Percentiles rank a stretch among this genome's conserved stretches.
phyloP scores from a whole-genome alignment of 352 stramenopile species.

The Pythium diclinum region DNA sequence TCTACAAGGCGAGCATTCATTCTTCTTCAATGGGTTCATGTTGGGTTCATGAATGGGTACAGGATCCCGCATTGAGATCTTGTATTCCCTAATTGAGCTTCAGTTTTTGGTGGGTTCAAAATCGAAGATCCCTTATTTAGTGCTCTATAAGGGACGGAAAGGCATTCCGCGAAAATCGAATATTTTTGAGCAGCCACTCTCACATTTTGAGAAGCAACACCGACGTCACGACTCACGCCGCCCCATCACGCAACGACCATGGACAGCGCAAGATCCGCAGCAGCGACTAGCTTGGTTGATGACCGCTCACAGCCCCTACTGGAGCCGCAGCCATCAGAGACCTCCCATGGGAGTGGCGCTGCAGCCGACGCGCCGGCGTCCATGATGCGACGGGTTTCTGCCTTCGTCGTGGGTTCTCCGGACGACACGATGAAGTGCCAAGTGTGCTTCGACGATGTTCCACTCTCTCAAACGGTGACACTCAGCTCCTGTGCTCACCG shows the following conservation, averaged over 20 bases:
- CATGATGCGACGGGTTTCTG: constrained; percentile 3
- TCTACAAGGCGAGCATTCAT: neutral
- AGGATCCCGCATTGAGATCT: neutral
- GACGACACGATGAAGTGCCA: constrained; percentile 61
- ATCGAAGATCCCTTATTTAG: neutral
- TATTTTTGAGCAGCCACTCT: neutral
- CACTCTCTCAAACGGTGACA: constrained; percentile 29
- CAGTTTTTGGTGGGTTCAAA: neutral
- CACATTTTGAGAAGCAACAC: neutral
- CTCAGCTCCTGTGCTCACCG: constrained; percentile 49
- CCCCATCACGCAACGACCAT: neutral
- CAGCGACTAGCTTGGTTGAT: neutral
- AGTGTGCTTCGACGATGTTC: constrained; percentile 63
- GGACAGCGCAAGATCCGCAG: neutral
- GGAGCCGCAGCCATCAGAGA: neutral
- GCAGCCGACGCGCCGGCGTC: neutral
- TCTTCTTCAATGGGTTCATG: neutral
- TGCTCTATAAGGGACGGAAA: neutral
- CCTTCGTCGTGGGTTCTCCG: neutral
- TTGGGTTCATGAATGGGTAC: neutral
- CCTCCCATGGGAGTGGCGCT: neutral
- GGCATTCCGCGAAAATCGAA: neutral
- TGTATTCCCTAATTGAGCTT: neutral
- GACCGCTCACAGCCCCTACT: neutral
- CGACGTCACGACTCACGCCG: neutral